These are phyloP conservation scores for Euphorbia peplus DNA, from an alignment of 345 rosid species.

Conservation along the genomic window DNA sequence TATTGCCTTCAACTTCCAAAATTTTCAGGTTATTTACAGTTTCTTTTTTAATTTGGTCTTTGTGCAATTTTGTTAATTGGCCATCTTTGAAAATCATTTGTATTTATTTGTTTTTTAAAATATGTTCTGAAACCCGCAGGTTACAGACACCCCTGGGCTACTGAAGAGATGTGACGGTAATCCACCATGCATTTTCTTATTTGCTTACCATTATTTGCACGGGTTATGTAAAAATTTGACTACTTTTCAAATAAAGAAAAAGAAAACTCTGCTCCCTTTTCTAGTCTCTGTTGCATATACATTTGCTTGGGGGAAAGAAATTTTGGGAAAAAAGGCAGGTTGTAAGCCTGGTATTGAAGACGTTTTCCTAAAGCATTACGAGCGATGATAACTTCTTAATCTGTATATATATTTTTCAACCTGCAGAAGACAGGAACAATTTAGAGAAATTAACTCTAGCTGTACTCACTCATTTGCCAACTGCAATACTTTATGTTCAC, in stretches of 20 bases:
- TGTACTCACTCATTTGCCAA: conserved; percentile 89
- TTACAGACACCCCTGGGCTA: conserved; percentile 95
- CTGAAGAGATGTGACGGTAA: conserved; percentile 83
- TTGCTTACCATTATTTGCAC: not conserved
- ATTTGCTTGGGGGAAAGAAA: not conserved
- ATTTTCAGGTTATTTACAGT: conserved; percentile 56
- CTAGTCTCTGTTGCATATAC: no score
- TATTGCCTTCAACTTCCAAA: conserved; percentile 55
- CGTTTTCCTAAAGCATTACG: not conserved
- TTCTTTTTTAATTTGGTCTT: not conserved
- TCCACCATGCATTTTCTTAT: conserved; percentile 3
- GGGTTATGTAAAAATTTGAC: not conserved
- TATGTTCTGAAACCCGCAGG: conserved; percentile 43
- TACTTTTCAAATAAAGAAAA: not conserved
- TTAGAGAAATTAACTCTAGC: conserved; percentile 91
- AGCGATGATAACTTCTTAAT: conserved; percentile 1
- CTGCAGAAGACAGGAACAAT: conserved; percentile 82
- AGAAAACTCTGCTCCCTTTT: no score
- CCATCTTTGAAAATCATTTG: not conserved
- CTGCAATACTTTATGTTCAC: conserved; percentile 85
- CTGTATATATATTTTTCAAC: not conserved
- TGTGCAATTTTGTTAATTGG: not conserved
- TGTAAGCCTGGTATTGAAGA: not conserved
- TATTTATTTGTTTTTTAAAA: conserved; percentile 13
- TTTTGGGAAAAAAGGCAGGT: not conserved